Evolutionary conservation across 345 rosid genomes (phyloP).

Genomic region (Brassica incana): DNA sequence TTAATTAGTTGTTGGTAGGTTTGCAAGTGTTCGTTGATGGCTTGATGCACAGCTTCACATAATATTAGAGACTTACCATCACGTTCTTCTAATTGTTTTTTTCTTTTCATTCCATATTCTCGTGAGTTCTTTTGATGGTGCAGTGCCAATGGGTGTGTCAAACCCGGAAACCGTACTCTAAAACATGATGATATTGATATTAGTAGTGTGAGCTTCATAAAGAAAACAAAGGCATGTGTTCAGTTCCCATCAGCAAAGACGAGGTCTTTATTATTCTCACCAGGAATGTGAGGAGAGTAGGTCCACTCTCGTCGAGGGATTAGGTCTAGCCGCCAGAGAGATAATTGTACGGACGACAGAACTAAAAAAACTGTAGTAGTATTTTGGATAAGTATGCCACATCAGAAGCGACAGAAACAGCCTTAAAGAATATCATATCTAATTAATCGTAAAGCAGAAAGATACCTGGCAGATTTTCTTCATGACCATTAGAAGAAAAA

Average conservation of each 20-base stretch:
- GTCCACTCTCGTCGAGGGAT: not conserved
- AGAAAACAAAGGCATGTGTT: not conserved
- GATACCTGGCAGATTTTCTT: slow-evolving; percentile 27
- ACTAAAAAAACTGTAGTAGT: slow-evolving; percentile 8
- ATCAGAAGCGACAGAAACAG: slow-evolving; percentile 23
- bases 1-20: slow-evolving; percentile 60
- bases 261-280: slow-evolving; percentile 34
- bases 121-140: slow-evolving; percentile 79
- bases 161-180: slow-evolving; percentile 72
- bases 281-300: slow-evolving; percentile 79
- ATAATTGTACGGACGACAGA: slow-evolving; percentile 21
- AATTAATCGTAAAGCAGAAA: slow-evolving; percentile 11
- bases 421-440: not conserved
- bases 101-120: slow-evolving; percentile 82
- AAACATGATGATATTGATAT: not conserved
- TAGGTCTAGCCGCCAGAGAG: not conserved
- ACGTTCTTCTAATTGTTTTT: slow-evolving; percentile 64
- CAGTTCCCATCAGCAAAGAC: not conserved
- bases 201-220: not conserved
- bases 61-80: slow-evolving; percentile 50
- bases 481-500: not conserved
- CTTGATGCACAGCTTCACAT: slow-evolving; percentile 66
- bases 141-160: slow-evolving; percentile 88
- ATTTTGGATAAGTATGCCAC: slow-evolving; percentile 34
- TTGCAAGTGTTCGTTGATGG: slow-evolving; percentile 62